Evolutionary conservation across 2,329 filamentous ascomycete species (phyloP).

Genomic region (Colletotrichum cordylinicola): DNA sequence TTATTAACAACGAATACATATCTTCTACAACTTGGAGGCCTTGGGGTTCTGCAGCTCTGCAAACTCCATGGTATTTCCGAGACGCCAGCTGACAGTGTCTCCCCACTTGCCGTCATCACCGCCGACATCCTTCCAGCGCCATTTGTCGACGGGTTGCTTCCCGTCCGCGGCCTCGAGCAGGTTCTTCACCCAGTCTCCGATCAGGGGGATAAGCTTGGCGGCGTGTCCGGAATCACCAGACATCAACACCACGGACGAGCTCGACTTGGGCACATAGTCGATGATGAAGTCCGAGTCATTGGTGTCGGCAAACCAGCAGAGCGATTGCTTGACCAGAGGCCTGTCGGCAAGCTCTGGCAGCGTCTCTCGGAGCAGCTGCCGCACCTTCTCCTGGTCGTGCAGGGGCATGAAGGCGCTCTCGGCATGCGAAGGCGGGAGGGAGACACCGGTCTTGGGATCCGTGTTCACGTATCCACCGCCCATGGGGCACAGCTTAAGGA

Average conservation of each 20-base stretch:
- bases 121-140: slow-evolving; percentile 54
- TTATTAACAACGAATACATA: not conserved
- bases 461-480: slow-evolving; percentile 62
- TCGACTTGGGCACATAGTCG: slow-evolving; percentile 60
- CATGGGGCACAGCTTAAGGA: slow-evolving; percentile 66
- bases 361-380: slow-evolving; percentile 54
- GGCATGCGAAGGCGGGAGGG: slow-evolving; percentile 27
- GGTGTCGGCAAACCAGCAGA: slow-evolving; percentile 72
- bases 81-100: slow-evolving; percentile 41
- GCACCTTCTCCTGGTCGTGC: slow-evolving; percentile 57
- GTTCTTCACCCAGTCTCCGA: slow-evolving; percentile 59
- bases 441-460: slow-evolving; percentile 35
- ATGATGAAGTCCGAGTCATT: slow-evolving; percentile 65
- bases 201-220: slow-evolving; percentile 67
- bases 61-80: slow-evolving; percentile 34
- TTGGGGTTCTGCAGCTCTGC: slow-evolving; percentile 17
- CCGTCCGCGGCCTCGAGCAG: slow-evolving; percentile 44
- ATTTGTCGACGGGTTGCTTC: slow-evolving; percentile 49
- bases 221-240: slow-evolving; percentile 67
- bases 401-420: slow-evolving; percentile 56
- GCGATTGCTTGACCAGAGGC: slow-evolving; percentile 58
- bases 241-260: slow-evolving; percentile 49
- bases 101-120: slow-evolving; percentile 29
- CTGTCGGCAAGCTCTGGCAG: slow-evolving; percentile 58
- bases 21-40: not conserved